Evolutionary conservation across 1,139 yeast species (phyloP).

Genomic region (Suhomyces panamericanus): DNA sequence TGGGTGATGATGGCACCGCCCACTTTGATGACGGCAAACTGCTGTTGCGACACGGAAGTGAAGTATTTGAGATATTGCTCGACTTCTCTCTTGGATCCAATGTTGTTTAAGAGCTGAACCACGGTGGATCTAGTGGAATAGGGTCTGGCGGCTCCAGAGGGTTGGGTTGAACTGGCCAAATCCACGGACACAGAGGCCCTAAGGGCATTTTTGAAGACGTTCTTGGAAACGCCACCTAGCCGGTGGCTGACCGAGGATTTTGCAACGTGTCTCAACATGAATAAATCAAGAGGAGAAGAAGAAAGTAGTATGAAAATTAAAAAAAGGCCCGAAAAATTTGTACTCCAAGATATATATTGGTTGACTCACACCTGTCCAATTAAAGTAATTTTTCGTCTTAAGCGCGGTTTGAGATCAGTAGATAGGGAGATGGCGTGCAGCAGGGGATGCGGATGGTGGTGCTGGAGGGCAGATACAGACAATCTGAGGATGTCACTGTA

Average conservation of each 20-base stretch:
- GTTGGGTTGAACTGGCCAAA: background rate
- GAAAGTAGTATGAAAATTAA: constrained; percentile 5
- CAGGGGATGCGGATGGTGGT: background rate
- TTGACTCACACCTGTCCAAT: constrained; percentile 33
- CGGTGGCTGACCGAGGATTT: constrained; percentile 11
- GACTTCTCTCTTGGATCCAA: constrained; percentile 95
- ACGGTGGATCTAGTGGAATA: constrained; percentile 88
- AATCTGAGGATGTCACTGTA: no score
- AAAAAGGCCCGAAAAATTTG: constrained; percentile 8
- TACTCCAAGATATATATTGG: constrained; percentile 9
- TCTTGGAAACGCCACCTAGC: constrained; percentile 10
- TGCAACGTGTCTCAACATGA: constrained; percentile 18
- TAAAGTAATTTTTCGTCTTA: constrained; percentile 29
- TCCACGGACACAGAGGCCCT: constrained; percentile 3
- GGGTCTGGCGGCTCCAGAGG: constrained; percentile 7
- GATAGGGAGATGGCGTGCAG: constrained; percentile 1
- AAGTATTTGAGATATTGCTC: constrained; percentile 95
- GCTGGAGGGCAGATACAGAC: no score
- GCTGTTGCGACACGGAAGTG: constrained; percentile 94
- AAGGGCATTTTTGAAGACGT: constrained; percentile 6
- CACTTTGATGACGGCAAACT: constrained; percentile 96
- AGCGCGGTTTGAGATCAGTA: constrained; percentile 47
- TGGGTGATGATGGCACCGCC: constrained; percentile 99
- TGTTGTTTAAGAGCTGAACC: constrained; percentile 88
- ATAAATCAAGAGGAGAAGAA: constrained; percentile 4